These are phyloP conservation scores for Pleurotus tuber-regium DNA, from an alignment of 768 basidiomycete species.

Conservation along the genomic window DNA sequence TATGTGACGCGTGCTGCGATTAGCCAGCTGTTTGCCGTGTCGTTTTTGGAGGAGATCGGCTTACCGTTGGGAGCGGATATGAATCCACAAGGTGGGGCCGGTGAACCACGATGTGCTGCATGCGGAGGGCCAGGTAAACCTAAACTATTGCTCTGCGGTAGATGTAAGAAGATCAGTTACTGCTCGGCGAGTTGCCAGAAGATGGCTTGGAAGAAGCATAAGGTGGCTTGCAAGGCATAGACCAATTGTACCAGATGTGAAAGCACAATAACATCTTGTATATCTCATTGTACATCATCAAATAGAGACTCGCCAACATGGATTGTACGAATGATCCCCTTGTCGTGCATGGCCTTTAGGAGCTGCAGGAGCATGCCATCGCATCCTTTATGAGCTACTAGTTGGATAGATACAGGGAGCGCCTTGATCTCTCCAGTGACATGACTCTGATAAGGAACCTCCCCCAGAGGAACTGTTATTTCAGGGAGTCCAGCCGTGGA, in stretches of 20 bases:
- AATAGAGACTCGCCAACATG: slow-evolving; percentile 9
- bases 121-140: slow-evolving; percentile 19
- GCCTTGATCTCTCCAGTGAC: slow-evolving; percentile 30
- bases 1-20: slow-evolving; percentile 50
- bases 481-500: slow-evolving; percentile 38
- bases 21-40: slow-evolving; percentile 50
- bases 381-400: slow-evolving; percentile 32
- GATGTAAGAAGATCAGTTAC: slow-evolving; percentile 38
- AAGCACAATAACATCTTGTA: too few species aligned
- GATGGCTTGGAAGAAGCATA: slow-evolving; percentile 46
- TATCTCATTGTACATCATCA: too few species aligned
- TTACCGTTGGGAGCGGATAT: slow-evolving; percentile 13
- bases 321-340: slow-evolving; percentile 15
- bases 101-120: slow-evolving; percentile 9
- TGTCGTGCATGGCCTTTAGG: slow-evolving; percentile 25
- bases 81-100: neutral
- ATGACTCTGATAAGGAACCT: slow-evolving; percentile 32
- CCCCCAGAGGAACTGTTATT: slow-evolving; percentile 34
- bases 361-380: slow-evolving; percentile 32
- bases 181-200: slow-evolving; percentile 45
- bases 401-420: slow-evolving; percentile 34
- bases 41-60: slow-evolving; percentile 42
- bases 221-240: slow-evolving; percentile 28
- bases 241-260: too few species aligned
- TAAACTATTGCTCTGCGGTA: slow-evolving; percentile 29